Conservation (phyloP, 2,329 filamentous ascomycete genomes). For the Malbranchea cinnamomea region DNA sequence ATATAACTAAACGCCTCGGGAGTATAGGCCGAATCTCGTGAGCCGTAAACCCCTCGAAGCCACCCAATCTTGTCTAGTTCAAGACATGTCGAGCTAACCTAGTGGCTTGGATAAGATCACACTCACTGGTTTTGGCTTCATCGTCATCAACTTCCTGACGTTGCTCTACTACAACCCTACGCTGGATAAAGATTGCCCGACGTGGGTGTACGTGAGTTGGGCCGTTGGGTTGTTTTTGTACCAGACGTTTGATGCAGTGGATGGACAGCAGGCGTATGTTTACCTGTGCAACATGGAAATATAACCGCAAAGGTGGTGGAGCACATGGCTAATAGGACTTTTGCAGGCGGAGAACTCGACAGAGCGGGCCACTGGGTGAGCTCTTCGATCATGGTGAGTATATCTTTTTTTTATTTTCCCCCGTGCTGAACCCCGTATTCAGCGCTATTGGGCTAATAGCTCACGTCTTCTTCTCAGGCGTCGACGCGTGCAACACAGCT, state of each 20-base stretch:
- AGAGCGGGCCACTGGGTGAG: constrained; percentile 87
- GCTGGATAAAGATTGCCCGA: constrained; percentile 80
- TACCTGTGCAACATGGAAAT: constrained; percentile 2
- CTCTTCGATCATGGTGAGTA: constrained; percentile 77
- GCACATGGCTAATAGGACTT: constrained; percentile 1
- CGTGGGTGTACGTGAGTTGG: constrained; percentile 93
- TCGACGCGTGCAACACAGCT: constrained; percentile 92
- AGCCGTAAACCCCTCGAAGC: constrained; percentile 3
- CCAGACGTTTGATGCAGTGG: constrained; percentile 96
- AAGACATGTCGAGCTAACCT: background rate
- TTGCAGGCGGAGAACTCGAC: constrained; percentile 62
- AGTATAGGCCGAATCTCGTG: constrained; percentile 40
- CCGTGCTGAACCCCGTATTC: background rate
- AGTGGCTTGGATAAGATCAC: constrained; percentile 47
- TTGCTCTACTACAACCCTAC: constrained; percentile 93
- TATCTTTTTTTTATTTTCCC: background rate
- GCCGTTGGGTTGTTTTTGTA: constrained; percentile 82
- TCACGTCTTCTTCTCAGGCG: constrained; percentile 31
- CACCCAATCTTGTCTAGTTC: background rate
- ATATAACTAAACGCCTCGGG: background rate
- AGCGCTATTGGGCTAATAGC: background rate
- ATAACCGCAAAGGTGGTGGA: constrained; percentile 1
- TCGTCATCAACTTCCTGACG: constrained; percentile 78
- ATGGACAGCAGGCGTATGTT: constrained; percentile 78
- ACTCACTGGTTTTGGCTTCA: constrained; percentile 75